Conservation (phyloP, 495 filamentous ascomycete genomes). For the Cercophora scortea region DNA sequence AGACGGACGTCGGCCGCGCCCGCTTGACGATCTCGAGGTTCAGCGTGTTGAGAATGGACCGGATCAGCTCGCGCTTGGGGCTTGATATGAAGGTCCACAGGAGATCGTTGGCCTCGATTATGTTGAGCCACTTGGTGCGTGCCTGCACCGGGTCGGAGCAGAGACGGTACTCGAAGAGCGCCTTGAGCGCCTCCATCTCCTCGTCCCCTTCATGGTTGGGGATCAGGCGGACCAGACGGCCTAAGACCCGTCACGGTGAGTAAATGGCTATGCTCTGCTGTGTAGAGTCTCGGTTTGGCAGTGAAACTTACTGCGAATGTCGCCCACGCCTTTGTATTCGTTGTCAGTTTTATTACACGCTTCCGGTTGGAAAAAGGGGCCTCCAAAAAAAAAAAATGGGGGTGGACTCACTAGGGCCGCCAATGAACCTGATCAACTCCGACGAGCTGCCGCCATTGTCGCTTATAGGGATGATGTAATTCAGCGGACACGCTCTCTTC, state of each 20-base stretch:
- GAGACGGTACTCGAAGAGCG: constrained; percentile 80
- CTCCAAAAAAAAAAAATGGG: not conserved
- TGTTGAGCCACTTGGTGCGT: constrained; percentile 73
- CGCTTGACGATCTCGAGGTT: constrained; percentile 90
- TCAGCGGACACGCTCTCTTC: constrained; percentile 60
- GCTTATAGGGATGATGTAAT: constrained; percentile 86
- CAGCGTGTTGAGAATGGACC: constrained; percentile 77
- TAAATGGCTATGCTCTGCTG: too few relatives aligned
- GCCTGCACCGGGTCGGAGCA: constrained; percentile 46
- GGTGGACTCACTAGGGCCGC: constrained; percentile 54
- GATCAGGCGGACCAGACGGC: constrained; percentile 84
- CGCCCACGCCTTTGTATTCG: constrained; percentile 60
- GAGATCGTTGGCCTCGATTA: constrained; percentile 69
- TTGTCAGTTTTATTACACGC: not conserved
- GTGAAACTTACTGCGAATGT: constrained; percentile 67
- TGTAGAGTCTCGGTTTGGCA: too few relatives aligned
- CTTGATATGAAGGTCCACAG: constrained; percentile 73
- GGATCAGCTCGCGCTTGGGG: constrained; percentile 84
- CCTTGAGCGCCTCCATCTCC: constrained; percentile 65
- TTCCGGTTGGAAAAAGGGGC: not conserved
- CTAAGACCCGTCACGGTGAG: not conserved
- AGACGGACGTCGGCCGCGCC: constrained; percentile 64
- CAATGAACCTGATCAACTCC: constrained; percentile 87
- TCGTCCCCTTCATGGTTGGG: constrained; percentile 50
- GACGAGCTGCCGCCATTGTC: constrained; percentile 93